Evolutionary conservation across 2,329 filamentous ascomycete genomes (phyloP).

Genomic region (Alternaria triticimaculans): DNA sequence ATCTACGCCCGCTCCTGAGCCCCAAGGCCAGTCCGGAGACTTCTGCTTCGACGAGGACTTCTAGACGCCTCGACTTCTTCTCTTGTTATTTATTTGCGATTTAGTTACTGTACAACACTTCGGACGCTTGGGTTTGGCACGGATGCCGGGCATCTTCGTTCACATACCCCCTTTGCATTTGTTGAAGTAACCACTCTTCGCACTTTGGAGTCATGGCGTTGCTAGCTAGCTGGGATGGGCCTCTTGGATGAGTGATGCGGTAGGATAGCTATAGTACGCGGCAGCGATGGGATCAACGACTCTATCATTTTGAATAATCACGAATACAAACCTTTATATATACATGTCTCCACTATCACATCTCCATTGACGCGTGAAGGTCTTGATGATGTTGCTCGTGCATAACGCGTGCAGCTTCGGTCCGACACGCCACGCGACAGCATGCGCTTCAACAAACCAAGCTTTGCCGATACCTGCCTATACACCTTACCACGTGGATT

Average conservation of each 20-base stretch:
- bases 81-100: conserved; percentile 24
- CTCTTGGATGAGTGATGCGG: conserved; percentile 21
- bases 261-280: conserved; percentile 10
- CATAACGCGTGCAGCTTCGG: not conserved
- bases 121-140: conserved; percentile 17
- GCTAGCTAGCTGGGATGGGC: conserved; percentile 1
- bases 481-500: not conserved
- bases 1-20: conserved; percentile 52
- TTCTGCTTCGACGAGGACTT: conserved; percentile 98
- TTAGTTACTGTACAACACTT: conserved; percentile 35
- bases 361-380: not conserved
- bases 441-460: not conserved
- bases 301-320: conserved; percentile 22
- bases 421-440: not conserved
- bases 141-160: conserved; percentile 32
- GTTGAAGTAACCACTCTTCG: conserved; percentile 38
- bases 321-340: conserved; percentile 18
- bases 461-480: not conserved
- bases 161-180: conserved; percentile 41
- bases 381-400: not conserved
- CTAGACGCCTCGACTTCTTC: conserved; percentile 59
- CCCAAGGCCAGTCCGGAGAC: conserved; percentile 66
- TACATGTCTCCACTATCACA: not conserved
- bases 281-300: conserved; percentile 19
- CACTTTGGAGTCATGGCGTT: conserved; percentile 26